Conservation (phyloP, 164 flowering plant genomes). For the Vitis rupestris region DNA sequence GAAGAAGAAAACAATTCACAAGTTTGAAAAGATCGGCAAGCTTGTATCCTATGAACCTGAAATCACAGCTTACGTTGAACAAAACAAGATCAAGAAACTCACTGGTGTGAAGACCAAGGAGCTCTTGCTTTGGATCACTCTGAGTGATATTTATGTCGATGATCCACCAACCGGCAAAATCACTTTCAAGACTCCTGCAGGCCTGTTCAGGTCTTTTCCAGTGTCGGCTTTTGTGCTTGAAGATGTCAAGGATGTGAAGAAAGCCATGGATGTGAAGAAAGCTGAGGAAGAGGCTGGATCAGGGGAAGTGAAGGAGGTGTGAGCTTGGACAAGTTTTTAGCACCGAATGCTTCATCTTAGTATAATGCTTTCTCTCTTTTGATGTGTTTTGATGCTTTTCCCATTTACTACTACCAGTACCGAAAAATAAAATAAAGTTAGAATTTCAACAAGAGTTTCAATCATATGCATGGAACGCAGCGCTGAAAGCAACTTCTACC, state of each 20-base stretch:
- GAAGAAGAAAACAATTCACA: constrained; percentile 60
- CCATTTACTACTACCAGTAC: too few relatives aligned
- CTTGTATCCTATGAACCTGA: constrained; percentile 54
- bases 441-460: too few relatives aligned
- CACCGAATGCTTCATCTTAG: too few relatives aligned
- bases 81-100: constrained; percentile 61
- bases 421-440: too few relatives aligned
- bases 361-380: too few relatives aligned
- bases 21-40: constrained; percentile 61
- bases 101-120: constrained; percentile 84
- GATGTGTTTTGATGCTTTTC: too few relatives aligned
- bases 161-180: constrained; percentile 54
- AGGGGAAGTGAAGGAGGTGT: constrained; percentile 32
- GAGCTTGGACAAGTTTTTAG: background rate
- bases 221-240: constrained; percentile 51
- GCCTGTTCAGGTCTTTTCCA: constrained; percentile 58
- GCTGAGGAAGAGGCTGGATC: constrained; percentile 1
- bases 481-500: too few relatives aligned
- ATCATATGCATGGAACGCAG: too few relatives aligned
- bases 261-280: constrained; percentile 12
- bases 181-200: constrained; percentile 56
- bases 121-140: constrained; percentile 62
- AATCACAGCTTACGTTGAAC: constrained; percentile 65
- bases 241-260: constrained; percentile 24
- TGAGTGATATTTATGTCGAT: constrained; percentile 48